Percentiles rank a stretch among this genome's conserved stretches.
phyloP scores from a whole-genome alignment of 192 early-diverging fungal genomes.

The Spizellomyces sp. region DNA sequence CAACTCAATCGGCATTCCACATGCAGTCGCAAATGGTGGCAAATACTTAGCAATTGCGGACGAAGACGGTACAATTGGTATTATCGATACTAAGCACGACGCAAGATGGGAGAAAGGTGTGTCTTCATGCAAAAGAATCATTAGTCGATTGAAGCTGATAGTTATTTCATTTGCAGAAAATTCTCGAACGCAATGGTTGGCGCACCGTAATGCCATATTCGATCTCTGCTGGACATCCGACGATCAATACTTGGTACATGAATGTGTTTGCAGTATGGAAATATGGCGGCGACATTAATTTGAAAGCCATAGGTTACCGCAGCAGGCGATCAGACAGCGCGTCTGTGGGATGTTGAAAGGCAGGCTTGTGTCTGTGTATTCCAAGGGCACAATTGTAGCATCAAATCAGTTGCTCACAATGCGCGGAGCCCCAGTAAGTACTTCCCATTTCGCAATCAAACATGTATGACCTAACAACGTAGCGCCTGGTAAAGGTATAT shows the following conservation, averaged over 20 bases:
- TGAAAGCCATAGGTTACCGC: constrained; percentile 56
- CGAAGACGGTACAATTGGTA: constrained; percentile 64
- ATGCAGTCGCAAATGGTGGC: constrained; percentile 53
- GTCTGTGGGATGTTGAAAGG: constrained; percentile 76
- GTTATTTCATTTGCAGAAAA: constrained; percentile 11
- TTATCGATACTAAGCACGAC: constrained; percentile 60
- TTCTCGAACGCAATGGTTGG: constrained; percentile 48
- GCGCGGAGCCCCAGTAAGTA: constrained; percentile 60
- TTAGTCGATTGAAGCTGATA: background rate
- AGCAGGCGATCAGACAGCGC: constrained; percentile 73
- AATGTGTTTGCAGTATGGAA: background rate
- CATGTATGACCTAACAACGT: background rate
- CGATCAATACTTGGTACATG: constrained; percentile 61
- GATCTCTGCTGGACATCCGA: constrained; percentile 79
- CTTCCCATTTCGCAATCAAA: background rate
- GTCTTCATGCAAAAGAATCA: background rate
- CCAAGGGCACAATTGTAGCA: constrained; percentile 65
- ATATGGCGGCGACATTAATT: background rate
- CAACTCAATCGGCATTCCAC: background rate
- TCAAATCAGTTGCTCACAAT: constrained; percentile 71
- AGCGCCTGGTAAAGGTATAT: constrained; percentile 46
- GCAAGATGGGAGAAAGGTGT: constrained; percentile 4
- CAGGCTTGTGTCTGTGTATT: constrained; percentile 57
- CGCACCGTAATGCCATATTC: constrained; percentile 80
- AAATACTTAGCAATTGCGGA: constrained; percentile 67